Base-by-base conservation (phyloP, 2,329 filamentous ascomycete species). In the Cladosporium oxysporum region DNA sequence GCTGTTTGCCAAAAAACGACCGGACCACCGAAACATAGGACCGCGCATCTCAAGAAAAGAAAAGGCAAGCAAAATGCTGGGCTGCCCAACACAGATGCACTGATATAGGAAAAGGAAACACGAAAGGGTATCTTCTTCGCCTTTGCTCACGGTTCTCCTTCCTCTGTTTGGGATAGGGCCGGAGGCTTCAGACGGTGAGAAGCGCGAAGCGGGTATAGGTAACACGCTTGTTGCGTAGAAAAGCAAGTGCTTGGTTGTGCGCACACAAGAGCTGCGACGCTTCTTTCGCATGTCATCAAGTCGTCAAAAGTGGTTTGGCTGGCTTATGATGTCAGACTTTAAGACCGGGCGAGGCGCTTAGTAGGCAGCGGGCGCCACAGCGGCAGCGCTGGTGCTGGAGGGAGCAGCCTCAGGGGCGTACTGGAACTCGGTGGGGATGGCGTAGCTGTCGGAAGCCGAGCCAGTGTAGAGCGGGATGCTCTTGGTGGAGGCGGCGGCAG, bases 261-360 rank as follows among this genome's bases (percentile, higher is more conserved):
- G 57, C 61, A 63, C 50, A 63, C 61, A 57, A 63, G 61, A 63
- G 61, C 61, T 57, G 62, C 57, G 62, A 59, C 47, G 53, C 53
- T 57, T 65, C 50, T 35, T 55, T 60, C 57, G 57, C 55, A 52
- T 65, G 62, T 65, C 62, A 60, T 65, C 62, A 65, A 65, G 62
- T 65, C 62, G 62, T 65, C 41, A 59, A 52, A 47, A 31, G 21
- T 33, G 26, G 52, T 55, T 59, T 65, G 55, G 62, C 55, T 65
- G 55, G 55, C 44, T 44, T 64, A 58, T 64, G 53, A 49, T 59
- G 23, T 50, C 62, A 64, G 62, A 62, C 60, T 55, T 41, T 62
- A 21, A 44, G 49, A 63, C 49, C 50, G 50, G 33, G 60, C 33
- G 47, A 50, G 26, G 21, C 11, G 47, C 59, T 62, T 62, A 62